phyloP scores from a whole-genome alignment of 129 eudicot genomes.

The Kitagawia praeruptora region DNA sequence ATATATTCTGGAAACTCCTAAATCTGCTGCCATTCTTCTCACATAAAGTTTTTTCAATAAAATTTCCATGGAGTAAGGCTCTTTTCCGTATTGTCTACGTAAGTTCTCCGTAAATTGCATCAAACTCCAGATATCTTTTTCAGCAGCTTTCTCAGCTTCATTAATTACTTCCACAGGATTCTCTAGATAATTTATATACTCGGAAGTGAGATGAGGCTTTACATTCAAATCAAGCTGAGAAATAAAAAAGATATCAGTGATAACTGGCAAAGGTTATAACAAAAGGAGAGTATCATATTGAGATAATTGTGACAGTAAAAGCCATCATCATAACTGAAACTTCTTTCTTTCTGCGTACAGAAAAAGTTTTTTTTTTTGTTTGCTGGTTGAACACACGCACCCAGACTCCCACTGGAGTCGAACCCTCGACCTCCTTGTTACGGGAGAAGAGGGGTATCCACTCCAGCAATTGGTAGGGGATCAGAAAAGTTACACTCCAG shows the following conservation, averaged over 20 bases:
- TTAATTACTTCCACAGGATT: constrained; percentile 76
- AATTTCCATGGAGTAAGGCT: constrained; percentile 94
- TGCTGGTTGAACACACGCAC: no score
- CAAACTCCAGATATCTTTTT: constrained; percentile 59
- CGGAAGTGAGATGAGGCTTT: constrained; percentile 83
- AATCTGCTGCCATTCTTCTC: constrained; percentile 93
- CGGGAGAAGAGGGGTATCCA: no score
- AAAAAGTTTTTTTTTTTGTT: no score
- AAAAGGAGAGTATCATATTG: not conserved
- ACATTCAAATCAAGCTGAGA: constrained; percentile 74
- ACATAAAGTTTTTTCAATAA: constrained; percentile 80
- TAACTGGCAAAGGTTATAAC: not conserved
- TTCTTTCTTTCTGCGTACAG: not conserved
- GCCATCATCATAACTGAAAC: not conserved
- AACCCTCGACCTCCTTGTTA: no score
- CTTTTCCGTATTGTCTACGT: constrained; percentile 80
- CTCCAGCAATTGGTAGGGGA: no score
- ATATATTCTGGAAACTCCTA: constrained; percentile 72
- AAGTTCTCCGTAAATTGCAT: constrained; percentile 72
- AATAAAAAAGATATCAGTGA: constrained; percentile 9
- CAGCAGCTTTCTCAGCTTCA: constrained; percentile 84
- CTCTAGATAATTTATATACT: constrained; percentile 85
- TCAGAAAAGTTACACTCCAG: not conserved
- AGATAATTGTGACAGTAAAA: not conserved
- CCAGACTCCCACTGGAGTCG: no score